A percentile compares a stretch with the other conserved stretches of the same genome.
Evolutionary conservation across 2,329 filamentous ascomycete genomes (phyloP).

Genomic region (Colletotrichum orchidophilum): DNA sequence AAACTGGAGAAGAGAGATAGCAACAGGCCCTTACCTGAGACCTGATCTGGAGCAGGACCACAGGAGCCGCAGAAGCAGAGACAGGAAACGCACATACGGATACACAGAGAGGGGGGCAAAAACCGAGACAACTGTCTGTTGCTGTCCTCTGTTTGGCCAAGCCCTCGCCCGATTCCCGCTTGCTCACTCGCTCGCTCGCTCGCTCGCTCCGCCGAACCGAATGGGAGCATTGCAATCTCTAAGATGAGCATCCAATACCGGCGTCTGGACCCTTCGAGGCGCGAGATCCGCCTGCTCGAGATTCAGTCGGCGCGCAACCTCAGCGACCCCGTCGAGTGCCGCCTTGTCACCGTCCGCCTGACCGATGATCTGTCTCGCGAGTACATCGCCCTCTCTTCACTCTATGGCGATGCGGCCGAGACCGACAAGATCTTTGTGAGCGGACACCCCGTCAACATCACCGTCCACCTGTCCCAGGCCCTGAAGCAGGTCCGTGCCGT

Average conservation of each 20-base stretch:
- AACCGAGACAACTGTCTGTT: neutral
- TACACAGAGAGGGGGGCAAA: neutral
- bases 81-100: neutral
- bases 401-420: slow-evolving; percentile 41
- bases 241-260: slow-evolving; percentile 32
- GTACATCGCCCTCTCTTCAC: slow-evolving; percentile 43
- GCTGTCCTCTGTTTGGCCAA: neutral
- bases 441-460: slow-evolving; percentile 39
- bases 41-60: neutral
- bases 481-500: slow-evolving; percentile 45
- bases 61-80: too few relatives aligned
- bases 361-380: slow-evolving; percentile 36
- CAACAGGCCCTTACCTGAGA: neutral
- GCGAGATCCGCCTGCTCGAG: slow-evolving; percentile 46
- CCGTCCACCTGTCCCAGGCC: slow-evolving; percentile 42
- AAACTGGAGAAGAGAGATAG: neutral
- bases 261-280: slow-evolving; percentile 36
- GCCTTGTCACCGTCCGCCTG: slow-evolving; percentile 43
- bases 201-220: neutral
- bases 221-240: neutral
- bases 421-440: slow-evolving; percentile 43
- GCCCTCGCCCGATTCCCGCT: too few relatives aligned
- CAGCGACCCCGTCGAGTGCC: slow-evolving; percentile 44
- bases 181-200: neutral
- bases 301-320: slow-evolving; percentile 41